phyloP scores from a whole-genome alignment of 768 basidiomycete species.

The Amanita pseudoporphyria region DNA sequence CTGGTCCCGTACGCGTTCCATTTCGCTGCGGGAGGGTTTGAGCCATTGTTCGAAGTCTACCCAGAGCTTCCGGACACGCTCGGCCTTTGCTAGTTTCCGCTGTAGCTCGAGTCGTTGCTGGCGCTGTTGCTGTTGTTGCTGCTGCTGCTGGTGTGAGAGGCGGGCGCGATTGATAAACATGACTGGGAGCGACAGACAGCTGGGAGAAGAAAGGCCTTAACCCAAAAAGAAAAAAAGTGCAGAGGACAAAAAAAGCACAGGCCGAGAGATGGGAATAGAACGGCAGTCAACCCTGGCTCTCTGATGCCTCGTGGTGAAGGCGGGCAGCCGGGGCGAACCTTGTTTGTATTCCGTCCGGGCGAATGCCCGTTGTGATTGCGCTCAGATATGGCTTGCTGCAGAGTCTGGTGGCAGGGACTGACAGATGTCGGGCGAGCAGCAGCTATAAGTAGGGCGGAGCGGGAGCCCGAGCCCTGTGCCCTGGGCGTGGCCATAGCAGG shows the following conservation, averaged over 20 bases:
- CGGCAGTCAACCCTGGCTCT: background rate
- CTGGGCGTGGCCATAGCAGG: background rate
- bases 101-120: conserved; percentile 9
- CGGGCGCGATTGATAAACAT: conserved; percentile 14
- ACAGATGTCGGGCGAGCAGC: background rate
- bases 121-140: conserved; percentile 12
- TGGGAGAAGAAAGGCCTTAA: conserved; percentile 21
- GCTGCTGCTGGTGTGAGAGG: conserved; percentile 11
- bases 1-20: conserved; percentile 19
- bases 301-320: conserved; percentile 6
- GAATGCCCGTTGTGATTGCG: too few relatives aligned
- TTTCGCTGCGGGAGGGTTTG: conserved; percentile 16
- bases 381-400: too few relatives aligned
- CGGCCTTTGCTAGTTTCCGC: conserved; percentile 7
- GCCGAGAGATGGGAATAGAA: conserved; percentile 2
- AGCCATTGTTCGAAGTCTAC: conserved; percentile 25
- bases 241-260: background rate
- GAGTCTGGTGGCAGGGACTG: too few relatives aligned
- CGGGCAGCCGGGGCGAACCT: background rate
- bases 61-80: conserved; percentile 25
- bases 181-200: conserved; percentile 11
- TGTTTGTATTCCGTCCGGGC: too few relatives aligned
- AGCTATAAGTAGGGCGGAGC: background rate
- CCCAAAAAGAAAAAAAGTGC: conserved; percentile 18
- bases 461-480: background rate